Conservation (phyloP, 257 asterid genomes). For the Forsythia viridissima region DNA sequence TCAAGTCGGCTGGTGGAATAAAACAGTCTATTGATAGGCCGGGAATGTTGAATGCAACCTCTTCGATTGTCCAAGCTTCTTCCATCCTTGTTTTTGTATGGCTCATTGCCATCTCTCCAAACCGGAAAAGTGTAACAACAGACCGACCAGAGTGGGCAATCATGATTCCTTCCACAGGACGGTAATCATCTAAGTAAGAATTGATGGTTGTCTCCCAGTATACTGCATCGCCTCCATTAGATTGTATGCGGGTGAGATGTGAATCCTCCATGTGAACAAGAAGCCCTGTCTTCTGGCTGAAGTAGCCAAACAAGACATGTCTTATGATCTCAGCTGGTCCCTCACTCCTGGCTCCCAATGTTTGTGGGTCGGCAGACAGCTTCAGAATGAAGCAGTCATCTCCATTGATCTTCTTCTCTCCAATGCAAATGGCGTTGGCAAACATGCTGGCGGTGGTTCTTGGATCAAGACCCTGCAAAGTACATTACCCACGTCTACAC, state of each 20-base stretch:
- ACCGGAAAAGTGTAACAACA: constrained; percentile 87
- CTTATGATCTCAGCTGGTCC: constrained; percentile 95
- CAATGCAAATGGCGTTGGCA: constrained; percentile 79
- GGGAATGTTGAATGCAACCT: constrained; percentile 87
- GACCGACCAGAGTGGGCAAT: constrained; percentile 97
- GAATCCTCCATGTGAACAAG: constrained; percentile 96
- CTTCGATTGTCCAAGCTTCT: constrained; percentile 97
- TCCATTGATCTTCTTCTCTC: constrained; percentile 86
- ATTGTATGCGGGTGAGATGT: constrained; percentile 89
- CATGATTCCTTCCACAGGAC: constrained; percentile 92
- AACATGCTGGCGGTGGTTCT: constrained; percentile 85
- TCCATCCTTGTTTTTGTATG: constrained; percentile 97
- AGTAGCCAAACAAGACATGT: constrained; percentile 89
- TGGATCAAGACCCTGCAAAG: constrained; percentile 88
- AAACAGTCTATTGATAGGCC: constrained; percentile 93
- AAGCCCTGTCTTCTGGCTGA: constrained; percentile 93
- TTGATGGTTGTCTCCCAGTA: constrained; percentile 98
- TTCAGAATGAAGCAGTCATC: constrained; percentile 94
- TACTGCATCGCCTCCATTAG: constrained; percentile 91
- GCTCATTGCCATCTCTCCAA: constrained; percentile 94
- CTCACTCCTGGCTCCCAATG: constrained; percentile 87
- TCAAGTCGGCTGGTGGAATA: constrained; percentile 87
- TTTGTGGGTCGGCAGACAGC: constrained; percentile 82
- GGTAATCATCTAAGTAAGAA: constrained; percentile 80
- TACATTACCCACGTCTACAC: background rate